Evolutionary conservation across 2,329 filamentous ascomycete species (phyloP), one percentile per base, ranked within the genome.

Genomic region (Stagonosporopsis chrysanthemi): DNA sequence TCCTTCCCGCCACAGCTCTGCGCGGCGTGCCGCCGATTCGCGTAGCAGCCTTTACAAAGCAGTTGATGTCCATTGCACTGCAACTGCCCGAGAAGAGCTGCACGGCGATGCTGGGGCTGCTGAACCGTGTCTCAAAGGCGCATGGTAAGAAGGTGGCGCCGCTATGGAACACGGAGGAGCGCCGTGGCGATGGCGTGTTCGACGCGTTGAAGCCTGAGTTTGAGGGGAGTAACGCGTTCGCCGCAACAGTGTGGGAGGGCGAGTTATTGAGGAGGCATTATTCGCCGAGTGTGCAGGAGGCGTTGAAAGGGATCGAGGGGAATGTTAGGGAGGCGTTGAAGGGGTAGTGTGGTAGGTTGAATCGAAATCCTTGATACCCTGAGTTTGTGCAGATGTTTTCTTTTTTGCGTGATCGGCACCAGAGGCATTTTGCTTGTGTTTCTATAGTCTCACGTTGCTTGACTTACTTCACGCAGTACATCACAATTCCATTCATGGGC

Each of bases 141-240:
- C 92, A 99, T 74, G 88, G 88, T 44, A 88, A 87, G 67, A 96
- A 94, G 77, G 86, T 98, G 40, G 86, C 86, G 35, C 86, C 89
- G n/a, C 77, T 99, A 59, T 99, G 95, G 94, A 88, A 96, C 69
- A 96, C 92, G 0, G 94, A 98, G 74, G 95, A 98, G 80, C 84
- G 94, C 46, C 90, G 91, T 74, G 94, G 94, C 6, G 94, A 98
- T 73, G 95, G 95, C 2, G 86, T 89, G 1, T 98, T 91, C 70
- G 90, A 93, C 76, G 83, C 92, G 0, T 75, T 89, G 40, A 86
- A 87, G 47, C 56, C 61, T 6, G 90, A 89, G 62, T 85, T 96
- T 3, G 94, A 97, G 77, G 88, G 86, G 7, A 93, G 89, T 65
- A 98, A 98, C 78, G 92, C 94, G 0, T 96, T 95, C 77, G 90